Conservation (phyloP, 176 grass and related monocot genomes). For the Bolboschoenus planiculmis region DNA sequence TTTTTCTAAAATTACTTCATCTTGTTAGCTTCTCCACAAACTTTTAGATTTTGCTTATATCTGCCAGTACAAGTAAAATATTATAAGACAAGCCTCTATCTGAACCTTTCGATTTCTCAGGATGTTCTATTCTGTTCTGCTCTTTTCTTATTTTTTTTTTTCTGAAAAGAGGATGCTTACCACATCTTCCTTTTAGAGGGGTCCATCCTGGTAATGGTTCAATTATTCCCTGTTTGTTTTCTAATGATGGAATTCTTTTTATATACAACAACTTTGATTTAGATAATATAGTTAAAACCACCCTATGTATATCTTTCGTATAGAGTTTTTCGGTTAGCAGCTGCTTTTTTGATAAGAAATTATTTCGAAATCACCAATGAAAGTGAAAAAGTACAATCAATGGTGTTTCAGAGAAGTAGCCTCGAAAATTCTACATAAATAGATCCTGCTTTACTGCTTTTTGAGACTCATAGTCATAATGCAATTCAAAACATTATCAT, state of each 20-base stretch:
- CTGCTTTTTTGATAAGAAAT: conserved; percentile 2
- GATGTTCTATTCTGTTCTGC: background rate
- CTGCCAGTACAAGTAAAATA: background rate
- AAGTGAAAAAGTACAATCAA: conserved; percentile 1
- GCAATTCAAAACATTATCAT: background rate
- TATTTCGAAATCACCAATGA: background rate
- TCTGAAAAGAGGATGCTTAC: background rate
- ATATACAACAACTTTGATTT: background rate
- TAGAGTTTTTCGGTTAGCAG: background rate
- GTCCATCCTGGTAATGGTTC: conserved; percentile 10
- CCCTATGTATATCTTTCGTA: background rate
- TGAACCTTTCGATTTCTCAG: background rate
- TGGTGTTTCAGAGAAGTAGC: background rate
- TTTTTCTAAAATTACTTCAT: background rate
- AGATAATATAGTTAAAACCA: background rate
- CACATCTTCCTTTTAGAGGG: background rate
- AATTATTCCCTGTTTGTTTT: background rate
- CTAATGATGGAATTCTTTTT: background rate
- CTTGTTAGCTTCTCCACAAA: background rate
- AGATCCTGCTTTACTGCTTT: background rate
- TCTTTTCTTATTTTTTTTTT: background rate
- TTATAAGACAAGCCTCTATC: background rate
- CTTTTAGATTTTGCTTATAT: background rate
- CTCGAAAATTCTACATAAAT: background rate
- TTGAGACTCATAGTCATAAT: background rate